Conservation (phyloP, 2,329 filamentous ascomycete genomes). For the Shiraia sp. region DNA sequence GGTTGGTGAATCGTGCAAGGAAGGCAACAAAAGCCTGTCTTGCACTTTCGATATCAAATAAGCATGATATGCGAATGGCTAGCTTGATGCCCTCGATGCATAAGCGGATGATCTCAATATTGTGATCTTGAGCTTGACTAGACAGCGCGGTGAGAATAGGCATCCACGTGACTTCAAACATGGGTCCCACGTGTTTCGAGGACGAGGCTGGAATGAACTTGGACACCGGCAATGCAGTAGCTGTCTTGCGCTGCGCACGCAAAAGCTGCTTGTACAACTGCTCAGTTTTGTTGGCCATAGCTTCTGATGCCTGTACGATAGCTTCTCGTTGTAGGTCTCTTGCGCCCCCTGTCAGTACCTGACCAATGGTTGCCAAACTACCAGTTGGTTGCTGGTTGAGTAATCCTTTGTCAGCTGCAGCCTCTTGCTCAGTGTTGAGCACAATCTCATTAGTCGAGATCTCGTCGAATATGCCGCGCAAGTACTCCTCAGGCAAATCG, state of each 20-base stretch:
- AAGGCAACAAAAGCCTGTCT: slow-evolving; percentile 93
- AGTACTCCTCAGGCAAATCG: slow-evolving; percentile 90
- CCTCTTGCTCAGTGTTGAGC: slow-evolving; percentile 86
- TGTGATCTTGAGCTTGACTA: slow-evolving; percentile 91
- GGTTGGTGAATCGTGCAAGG: slow-evolving; percentile 88
- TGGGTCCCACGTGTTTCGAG: slow-evolving; percentile 91
- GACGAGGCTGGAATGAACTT: slow-evolving; percentile 91
- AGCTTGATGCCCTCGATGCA: slow-evolving; percentile 96
- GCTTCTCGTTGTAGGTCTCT: slow-evolving; percentile 90
- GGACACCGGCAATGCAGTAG: slow-evolving; percentile 67
- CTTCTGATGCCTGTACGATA: slow-evolving; percentile 91
- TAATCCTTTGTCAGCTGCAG: slow-evolving; percentile 77
- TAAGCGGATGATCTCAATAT: slow-evolving; percentile 85
- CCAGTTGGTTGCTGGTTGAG: slow-evolving; percentile 58
- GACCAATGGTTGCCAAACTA: slow-evolving; percentile 80
- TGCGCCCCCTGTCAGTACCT: slow-evolving; percentile 88
- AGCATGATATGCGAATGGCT: slow-evolving; percentile 87
- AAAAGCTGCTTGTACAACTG: slow-evolving; percentile 94
- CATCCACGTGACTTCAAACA: slow-evolving; percentile 99
- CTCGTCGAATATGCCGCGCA: slow-evolving; percentile 87
- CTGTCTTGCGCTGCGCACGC: slow-evolving; percentile 82
- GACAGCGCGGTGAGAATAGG: slow-evolving; percentile 95
- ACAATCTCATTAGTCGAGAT: slow-evolving; percentile 93
- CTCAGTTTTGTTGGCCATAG: slow-evolving; percentile 79
- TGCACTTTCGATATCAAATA: slow-evolving; percentile 92